Conservation (phyloP, 163 green algal species). For the Coccomyxa subellipsoidea region DNA sequence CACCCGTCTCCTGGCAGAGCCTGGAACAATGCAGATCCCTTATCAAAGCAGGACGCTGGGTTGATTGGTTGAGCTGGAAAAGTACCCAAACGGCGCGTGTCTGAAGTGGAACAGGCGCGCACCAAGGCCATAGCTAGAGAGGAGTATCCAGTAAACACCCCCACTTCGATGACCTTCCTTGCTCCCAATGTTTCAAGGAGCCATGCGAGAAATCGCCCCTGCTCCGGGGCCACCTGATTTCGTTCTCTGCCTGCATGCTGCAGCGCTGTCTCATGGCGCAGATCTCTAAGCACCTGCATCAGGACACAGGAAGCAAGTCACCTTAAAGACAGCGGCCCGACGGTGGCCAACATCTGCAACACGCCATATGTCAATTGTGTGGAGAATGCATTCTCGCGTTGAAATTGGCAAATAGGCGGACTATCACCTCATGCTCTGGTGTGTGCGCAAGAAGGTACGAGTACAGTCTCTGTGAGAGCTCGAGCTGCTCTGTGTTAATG, state of each 20-base stretch:
- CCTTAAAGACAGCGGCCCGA: too few relatives aligned
- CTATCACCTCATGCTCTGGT: background rate
- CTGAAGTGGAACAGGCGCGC: background rate
- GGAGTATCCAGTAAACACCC: conserved; percentile 94
- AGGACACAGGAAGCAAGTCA: background rate
- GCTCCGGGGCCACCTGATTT: conserved; percentile 74
- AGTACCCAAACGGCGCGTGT: too few relatives aligned
- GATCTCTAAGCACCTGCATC: background rate
- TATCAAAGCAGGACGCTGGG: too few relatives aligned
- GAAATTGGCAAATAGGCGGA: background rate
- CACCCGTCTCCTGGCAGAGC: conserved; percentile 67
- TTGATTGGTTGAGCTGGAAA: too few relatives aligned
- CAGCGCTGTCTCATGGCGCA: background rate
- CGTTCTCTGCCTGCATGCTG: conserved; percentile 2
- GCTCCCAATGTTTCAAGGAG: conserved; percentile 72
- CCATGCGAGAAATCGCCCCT: conserved; percentile 81
- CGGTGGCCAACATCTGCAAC: too few relatives aligned
- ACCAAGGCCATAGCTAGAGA: conserved; percentile 71
- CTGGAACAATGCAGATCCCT: conserved; percentile 17
- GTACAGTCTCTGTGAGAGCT: background rate
- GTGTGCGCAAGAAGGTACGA: background rate
- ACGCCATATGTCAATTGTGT: background rate
- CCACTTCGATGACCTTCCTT: conserved; percentile 77
- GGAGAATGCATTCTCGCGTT: too few relatives aligned
- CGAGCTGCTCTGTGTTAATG: background rate